Evolutionary conservation across 2,329 filamentous ascomycete genomes (phyloP), one percentile per base, ranked within the genome.

Genomic region (Epichloe amarillans): DNA sequence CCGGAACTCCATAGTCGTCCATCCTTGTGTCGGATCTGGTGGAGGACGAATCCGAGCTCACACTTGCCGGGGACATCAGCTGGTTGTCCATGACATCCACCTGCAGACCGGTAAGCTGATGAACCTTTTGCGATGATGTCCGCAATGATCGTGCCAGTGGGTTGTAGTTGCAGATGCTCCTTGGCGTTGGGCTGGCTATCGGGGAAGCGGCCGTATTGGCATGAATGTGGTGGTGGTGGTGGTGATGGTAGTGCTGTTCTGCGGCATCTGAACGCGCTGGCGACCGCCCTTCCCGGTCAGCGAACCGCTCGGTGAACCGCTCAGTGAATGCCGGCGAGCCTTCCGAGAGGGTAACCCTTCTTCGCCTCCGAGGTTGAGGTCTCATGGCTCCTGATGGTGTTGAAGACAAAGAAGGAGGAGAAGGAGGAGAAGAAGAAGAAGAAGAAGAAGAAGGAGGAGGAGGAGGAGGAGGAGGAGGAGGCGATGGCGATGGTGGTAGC

Each of bases 61-160:
- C 39, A 23, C 36, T 47, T 8, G 35, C 42, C n/a, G 26, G 33
- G 14, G 10, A 39, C 10, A 40, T 12, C 12, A 42, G 17, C 11
- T 43, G 43, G 15, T 54, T 52, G 19, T 58, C 52, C 55, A 53
- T 53, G 17, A 63, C 53, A 45, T 62, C 61, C n/a, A 72, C 43
- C 40, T 69, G 66, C 30, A 67, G 60, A 1, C 70, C 71, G 5
- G 62, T 72, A 14, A 74, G 62, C 55, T 71, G 68, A 36, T 64
- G 62, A 41, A 72, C 61, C 61, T 73, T 74, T 42, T 61, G 60
- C 0, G 64, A 63, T 0, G 69, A 66, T 1, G 61, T 59, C 10
- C 55, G 57, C 19, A 38, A 46, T 36, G n/a, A 23, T 41, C 46
- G 26, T 14, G 30, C n/a, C 33, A 43, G 26, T 26, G 46, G 30